Evolutionary conservation across 352 stramenopile species (phyloP).

Genomic region (Saprolegnia parasitica): DNA sequence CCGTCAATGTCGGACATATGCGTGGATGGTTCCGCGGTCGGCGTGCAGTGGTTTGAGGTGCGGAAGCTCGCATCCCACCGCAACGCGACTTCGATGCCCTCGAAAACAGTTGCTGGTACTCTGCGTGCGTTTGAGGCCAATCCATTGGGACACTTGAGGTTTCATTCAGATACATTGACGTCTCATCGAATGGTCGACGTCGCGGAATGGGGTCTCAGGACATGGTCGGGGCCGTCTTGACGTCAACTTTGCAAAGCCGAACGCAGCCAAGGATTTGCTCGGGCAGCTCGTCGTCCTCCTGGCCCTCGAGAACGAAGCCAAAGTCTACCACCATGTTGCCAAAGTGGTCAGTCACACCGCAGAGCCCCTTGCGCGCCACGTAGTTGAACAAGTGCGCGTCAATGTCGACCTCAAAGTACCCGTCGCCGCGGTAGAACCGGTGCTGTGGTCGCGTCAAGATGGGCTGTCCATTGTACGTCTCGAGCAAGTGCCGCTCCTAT

Average conservation of each 20-base stretch:
- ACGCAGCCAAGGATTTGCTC: constrained; percentile 73
- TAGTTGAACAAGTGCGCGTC: constrained; percentile 83
- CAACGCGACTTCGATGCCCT: too few species aligned
- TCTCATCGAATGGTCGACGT: neutral
- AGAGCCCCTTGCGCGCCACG: constrained; percentile 66
- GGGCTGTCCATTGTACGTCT: constrained; percentile 79
- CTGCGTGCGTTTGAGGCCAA: too few species aligned
- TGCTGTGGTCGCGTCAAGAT: constrained; percentile 79
- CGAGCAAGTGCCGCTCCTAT: constrained; percentile 58
- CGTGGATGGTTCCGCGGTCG: too few species aligned
- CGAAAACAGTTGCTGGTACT: too few species aligned
- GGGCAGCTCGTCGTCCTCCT: constrained; percentile 68
- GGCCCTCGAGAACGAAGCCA: constrained; percentile 73
- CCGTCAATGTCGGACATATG: too few species aligned
- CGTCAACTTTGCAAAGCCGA: constrained; percentile 73
- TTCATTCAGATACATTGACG: neutral
- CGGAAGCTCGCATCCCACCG: too few species aligned
- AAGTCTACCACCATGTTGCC: constrained; percentile 82
- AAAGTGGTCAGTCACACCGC: constrained; percentile 66
- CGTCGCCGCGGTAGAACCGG: constrained; percentile 57
- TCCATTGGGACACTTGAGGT: too few species aligned
- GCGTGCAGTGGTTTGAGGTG: too few species aligned
- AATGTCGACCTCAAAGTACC: constrained; percentile 81
- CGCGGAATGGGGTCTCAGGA: constrained; percentile 7
- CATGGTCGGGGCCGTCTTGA: constrained; percentile 36